A percentile compares a stretch with the other conserved stretches of the same genome.
These are phyloP conservation scores for Salix dunnii DNA, from an alignment of 345 rosid species.

Conservation along the genomic window DNA sequence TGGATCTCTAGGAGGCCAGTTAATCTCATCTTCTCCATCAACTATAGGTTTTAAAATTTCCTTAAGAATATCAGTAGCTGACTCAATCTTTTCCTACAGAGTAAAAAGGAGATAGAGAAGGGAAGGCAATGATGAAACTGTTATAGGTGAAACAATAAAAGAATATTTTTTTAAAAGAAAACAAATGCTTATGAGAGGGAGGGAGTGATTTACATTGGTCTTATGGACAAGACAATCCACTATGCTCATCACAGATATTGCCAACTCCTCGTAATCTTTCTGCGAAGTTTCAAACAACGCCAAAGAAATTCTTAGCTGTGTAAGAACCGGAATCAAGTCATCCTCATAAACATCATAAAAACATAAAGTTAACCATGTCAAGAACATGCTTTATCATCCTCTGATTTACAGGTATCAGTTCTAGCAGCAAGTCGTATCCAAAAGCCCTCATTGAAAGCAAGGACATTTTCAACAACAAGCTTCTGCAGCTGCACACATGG, in stretches of 20 bases:
- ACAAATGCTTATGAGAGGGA: neutral
- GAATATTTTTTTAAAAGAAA: neutral
- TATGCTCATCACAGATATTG: conserved; percentile 68
- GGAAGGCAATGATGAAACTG: neutral
- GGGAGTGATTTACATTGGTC: conserved; percentile 51
- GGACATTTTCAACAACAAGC: conserved; percentile 79
- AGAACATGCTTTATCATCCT: conserved; percentile 81
- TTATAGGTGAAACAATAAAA: neutral
- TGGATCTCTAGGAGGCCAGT: conserved; percentile 83
- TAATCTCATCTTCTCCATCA: conserved; percentile 58
- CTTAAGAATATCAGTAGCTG: conserved; percentile 83
- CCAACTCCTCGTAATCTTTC: conserved; percentile 93
- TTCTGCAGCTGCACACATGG: conserved; percentile 61
- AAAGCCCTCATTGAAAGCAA: conserved; percentile 76
- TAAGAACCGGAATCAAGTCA: conserved; percentile 9
- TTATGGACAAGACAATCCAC: conserved; percentile 80
- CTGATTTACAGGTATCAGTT: conserved; percentile 77
- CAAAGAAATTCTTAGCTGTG: neutral
- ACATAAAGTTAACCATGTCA: conserved; percentile 31
- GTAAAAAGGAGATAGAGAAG: neutral
- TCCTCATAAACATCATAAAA: conserved; percentile 16
- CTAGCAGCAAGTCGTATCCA: conserved; percentile 91
- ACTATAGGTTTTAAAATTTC: conserved; percentile 64
- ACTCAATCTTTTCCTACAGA: conserved; percentile 78
- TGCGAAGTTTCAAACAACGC: conserved; percentile 36